These are phyloP conservation scores for Nevesoporus exiguus DNA, from an alignment of 768 basidiomycete genomes.

Conservation along the genomic window DNA sequence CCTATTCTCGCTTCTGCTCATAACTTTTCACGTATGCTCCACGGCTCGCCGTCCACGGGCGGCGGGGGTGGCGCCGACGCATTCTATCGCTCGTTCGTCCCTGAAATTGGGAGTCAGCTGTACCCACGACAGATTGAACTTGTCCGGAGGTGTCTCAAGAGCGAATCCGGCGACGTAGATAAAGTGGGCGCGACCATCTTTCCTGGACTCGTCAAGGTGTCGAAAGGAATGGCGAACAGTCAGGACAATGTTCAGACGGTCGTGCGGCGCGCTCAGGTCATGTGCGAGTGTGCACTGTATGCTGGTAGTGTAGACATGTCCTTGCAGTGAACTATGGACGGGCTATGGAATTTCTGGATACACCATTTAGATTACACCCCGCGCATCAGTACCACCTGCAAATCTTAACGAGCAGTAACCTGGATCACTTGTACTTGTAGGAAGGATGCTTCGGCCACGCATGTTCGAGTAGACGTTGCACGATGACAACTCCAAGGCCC, in stretches of 20 bases:
- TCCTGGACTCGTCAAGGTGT: conserved; percentile 83
- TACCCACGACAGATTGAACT: conserved; percentile 79
- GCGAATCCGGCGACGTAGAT: conserved; percentile 70
- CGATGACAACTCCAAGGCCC: no score
- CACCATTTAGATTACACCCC: conserved; percentile 20
- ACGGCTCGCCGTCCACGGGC: conserved; percentile 52
- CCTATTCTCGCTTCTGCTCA: conserved; percentile 72
- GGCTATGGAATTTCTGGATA: conserved; percentile 2
- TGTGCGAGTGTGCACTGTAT: conserved; percentile 78
- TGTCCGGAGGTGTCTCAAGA: conserved; percentile 74
- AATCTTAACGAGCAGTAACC: conserved; percentile 60
- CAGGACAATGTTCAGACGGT: conserved; percentile 63
- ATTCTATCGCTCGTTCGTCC: conserved; percentile 85
- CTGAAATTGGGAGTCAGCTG: conserved; percentile 73
- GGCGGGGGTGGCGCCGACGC: conserved; percentile 52
- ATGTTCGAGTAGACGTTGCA: no score
- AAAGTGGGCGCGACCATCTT: conserved; percentile 83
- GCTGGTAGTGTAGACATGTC: conserved; percentile 3
- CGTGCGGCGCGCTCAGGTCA: conserved; percentile 80
- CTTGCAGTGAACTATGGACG: background rate
- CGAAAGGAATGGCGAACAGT: conserved; percentile 34
- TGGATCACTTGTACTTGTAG: conserved; percentile 80
- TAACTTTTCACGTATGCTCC: conserved; percentile 82
- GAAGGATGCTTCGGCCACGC: conserved; percentile 24
- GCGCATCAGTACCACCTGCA: conserved; percentile 7